Percentiles rank a stretch among this genome's conserved stretches.
Evolutionary conservation across 2,329 filamentous ascomycete species (phyloP).

Genomic region (Ophiostoma piceae): DNA sequence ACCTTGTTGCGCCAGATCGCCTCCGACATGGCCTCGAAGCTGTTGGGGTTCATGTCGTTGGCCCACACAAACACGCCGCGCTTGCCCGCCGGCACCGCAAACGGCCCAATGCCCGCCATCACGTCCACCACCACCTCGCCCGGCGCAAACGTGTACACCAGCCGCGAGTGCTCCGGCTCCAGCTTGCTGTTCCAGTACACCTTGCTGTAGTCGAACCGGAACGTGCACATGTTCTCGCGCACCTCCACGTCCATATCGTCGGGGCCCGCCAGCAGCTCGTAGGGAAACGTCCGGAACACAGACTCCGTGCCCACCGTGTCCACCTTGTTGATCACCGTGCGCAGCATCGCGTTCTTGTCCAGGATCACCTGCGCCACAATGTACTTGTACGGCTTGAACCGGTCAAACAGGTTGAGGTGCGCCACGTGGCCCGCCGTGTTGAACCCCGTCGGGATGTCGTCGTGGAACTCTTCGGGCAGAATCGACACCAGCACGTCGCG

Average conservation of each 20-base stretch:
- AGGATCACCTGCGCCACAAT: conserved; percentile 79
- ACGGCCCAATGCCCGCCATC: conserved; percentile 95
- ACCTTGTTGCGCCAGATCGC: conserved; percentile 78
- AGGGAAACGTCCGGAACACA: conserved; percentile 85
- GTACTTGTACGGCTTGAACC: conserved; percentile 78
- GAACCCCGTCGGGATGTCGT: conserved; percentile 80
- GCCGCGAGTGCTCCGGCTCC: conserved; percentile 78
- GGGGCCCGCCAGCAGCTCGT: conserved; percentile 79
- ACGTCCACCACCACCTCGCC: conserved; percentile 92
- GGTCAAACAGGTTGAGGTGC: conserved; percentile 81
- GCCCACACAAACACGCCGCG: conserved; percentile 90
- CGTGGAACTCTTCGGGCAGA: conserved; percentile 71
- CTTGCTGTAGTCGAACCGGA: conserved; percentile 88
- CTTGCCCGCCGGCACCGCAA: conserved; percentile 85
- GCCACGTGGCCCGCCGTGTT: conserved; percentile 86
- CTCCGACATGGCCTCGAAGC: conserved; percentile 64
- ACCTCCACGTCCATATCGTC: conserved; percentile 80
- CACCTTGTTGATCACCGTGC: conserved; percentile 93
- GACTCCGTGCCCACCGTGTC: conserved; percentile 81
- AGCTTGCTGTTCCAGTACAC: conserved; percentile 98
- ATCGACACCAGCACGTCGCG: conserved; percentile 81
- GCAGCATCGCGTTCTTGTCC: conserved; percentile 79
- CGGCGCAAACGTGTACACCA: conserved; percentile 69
- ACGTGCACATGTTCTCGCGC: conserved; percentile 76
- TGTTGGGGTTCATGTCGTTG: conserved; percentile 94